phyloP scores from a whole-genome alignment of 345 rosid genomes.

The Moricandia arvensis region DNA sequence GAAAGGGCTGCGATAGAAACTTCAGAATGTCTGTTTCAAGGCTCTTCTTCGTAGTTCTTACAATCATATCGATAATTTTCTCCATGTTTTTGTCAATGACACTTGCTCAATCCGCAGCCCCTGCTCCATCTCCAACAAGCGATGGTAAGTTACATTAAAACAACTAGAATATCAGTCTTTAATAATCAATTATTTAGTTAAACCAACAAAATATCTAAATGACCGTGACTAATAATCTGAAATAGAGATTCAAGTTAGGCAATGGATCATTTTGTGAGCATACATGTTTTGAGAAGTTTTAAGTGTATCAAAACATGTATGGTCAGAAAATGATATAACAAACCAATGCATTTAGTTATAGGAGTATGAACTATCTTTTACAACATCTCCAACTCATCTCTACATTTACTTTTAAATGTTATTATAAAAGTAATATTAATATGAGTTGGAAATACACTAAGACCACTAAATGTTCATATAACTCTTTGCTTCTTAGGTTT shows the following conservation, averaged over 20 bases:
- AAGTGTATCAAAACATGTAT: background rate
- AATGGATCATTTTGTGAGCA: background rate
- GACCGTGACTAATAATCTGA: background rate
- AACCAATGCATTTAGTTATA: background rate
- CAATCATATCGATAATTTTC: slow-evolving; percentile 41
- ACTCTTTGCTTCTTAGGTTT: background rate
- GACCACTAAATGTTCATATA: too few species aligned
- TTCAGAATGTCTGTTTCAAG: slow-evolving; percentile 54
- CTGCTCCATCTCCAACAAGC: slow-evolving; percentile 79
- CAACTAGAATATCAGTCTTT: background rate
- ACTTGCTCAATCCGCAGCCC: slow-evolving; percentile 57
- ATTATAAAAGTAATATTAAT: too few species aligned
- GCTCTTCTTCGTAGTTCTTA: slow-evolving; percentile 39
- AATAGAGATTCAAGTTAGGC: background rate
- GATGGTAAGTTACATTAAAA: slow-evolving; percentile 50
- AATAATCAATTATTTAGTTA: background rate
- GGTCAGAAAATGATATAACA: background rate
- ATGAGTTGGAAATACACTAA: too few species aligned
- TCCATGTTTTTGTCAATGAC: slow-evolving; percentile 50
- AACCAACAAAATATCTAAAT: background rate
- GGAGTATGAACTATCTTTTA: too few species aligned
- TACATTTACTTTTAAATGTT: too few species aligned
- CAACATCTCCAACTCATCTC: too few species aligned
- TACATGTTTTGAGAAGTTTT: too few species aligned
- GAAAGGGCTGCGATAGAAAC: background rate